phyloP scores from a whole-genome alignment of 805 yeast genomes.

The Clavispora fructus region DNA sequence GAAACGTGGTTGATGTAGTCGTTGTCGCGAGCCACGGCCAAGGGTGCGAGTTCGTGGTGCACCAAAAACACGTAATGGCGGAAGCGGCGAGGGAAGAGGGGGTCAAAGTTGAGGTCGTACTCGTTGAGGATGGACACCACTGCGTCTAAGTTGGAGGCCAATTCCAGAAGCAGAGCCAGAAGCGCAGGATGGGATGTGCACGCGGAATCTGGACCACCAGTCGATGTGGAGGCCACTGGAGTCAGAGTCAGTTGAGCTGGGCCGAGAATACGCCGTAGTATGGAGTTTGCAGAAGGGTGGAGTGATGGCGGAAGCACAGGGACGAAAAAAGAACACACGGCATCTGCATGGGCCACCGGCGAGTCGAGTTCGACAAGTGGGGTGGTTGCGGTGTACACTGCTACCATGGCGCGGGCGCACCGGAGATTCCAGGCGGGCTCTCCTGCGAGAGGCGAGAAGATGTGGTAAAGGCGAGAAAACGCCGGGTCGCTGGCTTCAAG shows the following conservation, averaged over 20 bases:
- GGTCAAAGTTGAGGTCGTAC: conserved; percentile 19
- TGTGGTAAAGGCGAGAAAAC: neutral
- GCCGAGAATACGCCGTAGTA: neutral
- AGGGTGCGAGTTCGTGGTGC: conserved; percentile 17
- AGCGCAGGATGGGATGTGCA: no score
- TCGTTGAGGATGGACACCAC: conserved; percentile 25
- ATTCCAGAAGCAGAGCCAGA: conserved; percentile 1
- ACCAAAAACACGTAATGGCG: conserved; percentile 18
- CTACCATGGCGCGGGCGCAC: neutral
- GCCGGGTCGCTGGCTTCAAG: neutral
- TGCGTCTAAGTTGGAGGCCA: conserved; percentile 8
- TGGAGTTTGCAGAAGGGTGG: neutral
- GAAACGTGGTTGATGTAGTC: conserved; percentile 19
- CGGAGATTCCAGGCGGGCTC: neutral
- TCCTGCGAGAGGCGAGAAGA: neutral
- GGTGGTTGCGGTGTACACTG: neutral
- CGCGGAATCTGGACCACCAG: no score
- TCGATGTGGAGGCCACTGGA: neutral
- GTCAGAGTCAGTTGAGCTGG: no score
- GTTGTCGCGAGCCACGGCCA: conserved; percentile 15
- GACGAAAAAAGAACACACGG: neutral
- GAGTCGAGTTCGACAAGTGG: neutral
- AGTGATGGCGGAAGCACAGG: neutral
- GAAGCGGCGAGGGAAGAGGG: conserved; percentile 19
- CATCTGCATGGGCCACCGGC: neutral